phyloP scores from a whole-genome alignment of 164 flowering plant genomes.

The Malania oleifera region DNA sequence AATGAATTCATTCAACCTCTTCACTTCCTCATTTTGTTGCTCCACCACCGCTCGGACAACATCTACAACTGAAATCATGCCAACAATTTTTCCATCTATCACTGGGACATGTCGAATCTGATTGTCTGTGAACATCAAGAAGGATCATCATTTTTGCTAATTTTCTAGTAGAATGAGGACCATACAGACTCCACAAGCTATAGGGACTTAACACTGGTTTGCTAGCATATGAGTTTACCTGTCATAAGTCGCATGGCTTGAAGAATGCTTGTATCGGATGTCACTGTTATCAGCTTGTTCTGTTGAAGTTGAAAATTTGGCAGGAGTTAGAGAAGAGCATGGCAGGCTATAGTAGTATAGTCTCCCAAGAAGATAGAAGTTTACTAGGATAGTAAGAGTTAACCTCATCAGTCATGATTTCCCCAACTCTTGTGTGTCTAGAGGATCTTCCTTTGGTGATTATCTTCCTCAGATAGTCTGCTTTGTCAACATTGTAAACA shows the following conservation, averaged over 20 bases:
- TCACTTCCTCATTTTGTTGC: constrained; percentile 67
- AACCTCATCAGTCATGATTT: constrained; percentile 92
- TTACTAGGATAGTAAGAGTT: background rate
- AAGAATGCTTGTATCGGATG: constrained; percentile 69
- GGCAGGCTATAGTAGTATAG: too few species aligned
- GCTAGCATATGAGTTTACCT: constrained; percentile 31
- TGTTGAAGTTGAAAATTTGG: constrained; percentile 20
- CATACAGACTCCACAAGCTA: background rate
- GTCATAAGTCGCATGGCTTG: constrained; percentile 91
- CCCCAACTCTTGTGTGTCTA: constrained; percentile 59
- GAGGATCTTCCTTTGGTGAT: constrained; percentile 61
- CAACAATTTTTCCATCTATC: constrained; percentile 70
- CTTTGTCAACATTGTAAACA: constrained; percentile 1
- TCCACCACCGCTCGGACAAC: constrained; percentile 73
- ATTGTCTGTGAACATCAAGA: constrained; percentile 44
- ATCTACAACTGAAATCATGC: constrained; percentile 89
- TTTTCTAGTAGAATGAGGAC: too few species aligned
- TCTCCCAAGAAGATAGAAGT: background rate
- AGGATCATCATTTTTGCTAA: background rate
- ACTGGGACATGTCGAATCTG: constrained; percentile 82
- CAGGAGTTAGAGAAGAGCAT: background rate
- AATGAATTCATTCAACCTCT: constrained; percentile 62
- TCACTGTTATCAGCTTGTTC: constrained; percentile 73
- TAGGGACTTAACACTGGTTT: background rate
- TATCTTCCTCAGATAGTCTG: constrained; percentile 75